phyloP scores from a whole-genome alignment of 1,284 basidiomycete species.

The Malassezia yamatoensis region DNA sequence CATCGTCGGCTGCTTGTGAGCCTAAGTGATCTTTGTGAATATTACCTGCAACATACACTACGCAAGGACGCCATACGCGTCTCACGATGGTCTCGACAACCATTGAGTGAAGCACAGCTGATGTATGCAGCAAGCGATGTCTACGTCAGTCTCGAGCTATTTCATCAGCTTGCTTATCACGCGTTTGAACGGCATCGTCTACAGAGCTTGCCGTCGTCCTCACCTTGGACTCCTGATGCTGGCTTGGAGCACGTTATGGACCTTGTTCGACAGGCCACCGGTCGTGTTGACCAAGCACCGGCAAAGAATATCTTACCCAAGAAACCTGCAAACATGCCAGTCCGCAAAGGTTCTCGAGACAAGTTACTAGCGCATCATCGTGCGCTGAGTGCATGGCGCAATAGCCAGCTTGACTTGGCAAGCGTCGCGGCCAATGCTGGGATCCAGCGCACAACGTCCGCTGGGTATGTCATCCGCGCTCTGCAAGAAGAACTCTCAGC shows the following conservation, averaged over 20 bases:
- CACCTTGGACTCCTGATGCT: too few relatives aligned
- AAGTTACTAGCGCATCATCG: neutral
- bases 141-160: constrained; percentile 29
- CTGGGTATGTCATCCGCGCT: neutral
- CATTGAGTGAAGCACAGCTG: constrained; percentile 22
- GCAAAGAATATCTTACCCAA: neutral
- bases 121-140: constrained; percentile 37
- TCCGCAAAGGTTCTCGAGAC: too few relatives aligned
- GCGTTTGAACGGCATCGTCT: neutral
- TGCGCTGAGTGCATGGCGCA: neutral
- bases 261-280: too few relatives aligned
- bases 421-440: neutral
- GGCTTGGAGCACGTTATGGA: too few relatives aligned
- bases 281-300: neutral
- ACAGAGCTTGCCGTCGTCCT: neutral
- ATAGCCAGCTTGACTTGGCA: neutral
- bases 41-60: constrained; percentile 27
- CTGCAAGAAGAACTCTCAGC: neutral
- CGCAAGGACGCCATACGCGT: constrained; percentile 25
- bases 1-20: constrained; percentile 21
- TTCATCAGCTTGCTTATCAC: constrained; percentile 18
- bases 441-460: neutral
- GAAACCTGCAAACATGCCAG: too few relatives aligned
- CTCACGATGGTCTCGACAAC: constrained; percentile 24
- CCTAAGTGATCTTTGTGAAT: constrained; percentile 25